Conservation (phyloP, 352 stramenopile genomes). For the Globisporangium heterothallicum region DNA sequence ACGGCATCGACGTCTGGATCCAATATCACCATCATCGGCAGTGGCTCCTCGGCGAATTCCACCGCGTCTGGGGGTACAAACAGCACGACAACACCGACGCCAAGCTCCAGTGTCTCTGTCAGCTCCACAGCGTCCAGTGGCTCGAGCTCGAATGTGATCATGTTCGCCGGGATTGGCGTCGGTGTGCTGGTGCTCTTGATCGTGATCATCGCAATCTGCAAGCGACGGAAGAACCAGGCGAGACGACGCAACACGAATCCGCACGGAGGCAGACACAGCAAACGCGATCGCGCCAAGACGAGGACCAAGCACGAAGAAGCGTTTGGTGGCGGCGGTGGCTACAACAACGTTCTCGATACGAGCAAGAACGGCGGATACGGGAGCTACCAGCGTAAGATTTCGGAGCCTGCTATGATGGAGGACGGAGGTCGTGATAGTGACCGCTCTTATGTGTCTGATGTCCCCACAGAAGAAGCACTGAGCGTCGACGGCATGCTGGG, state of each 20-base stretch:
- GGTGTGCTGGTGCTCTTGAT: constrained; percentile 45
- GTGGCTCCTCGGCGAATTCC: constrained; percentile 2
- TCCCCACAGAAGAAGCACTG: constrained; percentile 30
- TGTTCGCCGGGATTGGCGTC: constrained; percentile 48
- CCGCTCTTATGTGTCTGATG: constrained; percentile 25
- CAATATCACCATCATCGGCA: constrained; percentile 6
- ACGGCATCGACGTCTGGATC: constrained; percentile 2
- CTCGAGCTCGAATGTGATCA: constrained; percentile 23
- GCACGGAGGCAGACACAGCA: constrained; percentile 20
- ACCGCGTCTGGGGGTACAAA: constrained; percentile 14
- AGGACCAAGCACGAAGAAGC: constrained; percentile 28
- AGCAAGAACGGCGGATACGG: constrained; percentile 34
- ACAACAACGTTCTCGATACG: constrained; percentile 50
- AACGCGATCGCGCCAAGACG: constrained; percentile 33
- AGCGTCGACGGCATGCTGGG: constrained; percentile 60
- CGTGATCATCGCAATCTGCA: constrained; percentile 41
- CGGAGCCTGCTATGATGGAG: constrained; percentile 33
- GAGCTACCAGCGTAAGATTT: constrained; percentile 32
- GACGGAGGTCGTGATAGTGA: constrained; percentile 17
- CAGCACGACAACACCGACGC: constrained; percentile 10
- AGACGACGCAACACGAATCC: constrained; percentile 12
- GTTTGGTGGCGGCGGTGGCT: constrained; percentile 20
- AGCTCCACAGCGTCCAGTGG: background rate
- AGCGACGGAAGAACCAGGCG: constrained; percentile 27
- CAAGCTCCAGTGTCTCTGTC: constrained; percentile 12